phyloP scores from a whole-genome alignment of 179 eudicot species.

The Corrigiola litoralis region DNA sequence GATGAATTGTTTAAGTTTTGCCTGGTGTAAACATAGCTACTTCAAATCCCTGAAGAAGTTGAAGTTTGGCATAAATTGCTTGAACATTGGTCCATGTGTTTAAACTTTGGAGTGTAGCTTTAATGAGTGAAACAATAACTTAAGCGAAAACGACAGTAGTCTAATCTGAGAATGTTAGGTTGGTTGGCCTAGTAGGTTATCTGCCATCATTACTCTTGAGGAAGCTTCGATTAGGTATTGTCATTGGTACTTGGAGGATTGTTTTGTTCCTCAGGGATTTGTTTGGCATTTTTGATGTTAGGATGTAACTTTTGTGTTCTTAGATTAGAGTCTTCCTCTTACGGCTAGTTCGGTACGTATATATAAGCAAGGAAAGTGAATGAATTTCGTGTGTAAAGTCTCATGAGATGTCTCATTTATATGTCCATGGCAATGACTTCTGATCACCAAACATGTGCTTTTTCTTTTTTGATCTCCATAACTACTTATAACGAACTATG shows the following conservation, averaged over 20 bases:
- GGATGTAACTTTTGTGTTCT: neutral
- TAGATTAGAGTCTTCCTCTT: too few species aligned
- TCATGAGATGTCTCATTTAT: too few species aligned
- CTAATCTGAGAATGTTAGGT: neutral
- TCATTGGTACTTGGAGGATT: neutral
- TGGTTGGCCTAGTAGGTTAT: neutral
- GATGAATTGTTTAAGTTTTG: neutral
- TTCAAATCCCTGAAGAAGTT: neutral
- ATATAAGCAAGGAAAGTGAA: too few species aligned
- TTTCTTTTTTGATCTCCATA: too few species aligned
- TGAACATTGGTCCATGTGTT: neutral
- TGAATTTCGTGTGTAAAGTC: too few species aligned
- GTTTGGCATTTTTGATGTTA: neutral
- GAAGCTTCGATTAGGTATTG: neutral
- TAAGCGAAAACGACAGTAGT: neutral
- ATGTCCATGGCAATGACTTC: too few species aligned
- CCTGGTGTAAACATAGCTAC: neutral
- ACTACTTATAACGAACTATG: too few species aligned
- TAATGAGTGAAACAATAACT: neutral
- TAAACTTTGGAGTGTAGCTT: neutral
- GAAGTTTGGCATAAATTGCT: neutral
- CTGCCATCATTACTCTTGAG: neutral
- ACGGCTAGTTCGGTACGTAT: too few species aligned
- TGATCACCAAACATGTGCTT: too few species aligned
- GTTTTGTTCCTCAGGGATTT: neutral